Evolutionary conservation across 2,329 filamentous ascomycete species (phyloP).

Genomic region (Sporothrix luriei): DNA sequence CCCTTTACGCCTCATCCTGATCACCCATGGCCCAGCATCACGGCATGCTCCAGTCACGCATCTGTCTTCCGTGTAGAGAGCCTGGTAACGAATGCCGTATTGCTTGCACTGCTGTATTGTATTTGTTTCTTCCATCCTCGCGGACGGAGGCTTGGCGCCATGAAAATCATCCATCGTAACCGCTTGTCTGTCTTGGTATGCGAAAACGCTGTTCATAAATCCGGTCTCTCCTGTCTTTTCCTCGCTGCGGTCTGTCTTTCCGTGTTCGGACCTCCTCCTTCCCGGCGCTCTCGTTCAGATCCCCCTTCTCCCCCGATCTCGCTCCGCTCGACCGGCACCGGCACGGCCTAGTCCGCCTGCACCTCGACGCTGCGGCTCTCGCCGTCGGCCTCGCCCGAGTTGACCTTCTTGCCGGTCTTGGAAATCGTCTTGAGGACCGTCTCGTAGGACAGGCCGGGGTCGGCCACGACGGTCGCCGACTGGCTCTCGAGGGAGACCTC

Average conservation of each 20-base stretch:
- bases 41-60: neutral
- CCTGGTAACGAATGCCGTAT: neutral
- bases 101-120: conserved; percentile 1
- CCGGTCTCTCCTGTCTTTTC: neutral
- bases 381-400: conserved; percentile 72
- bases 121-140: neutral
- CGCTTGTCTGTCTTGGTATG: neutral
- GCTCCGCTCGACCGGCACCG: conserved; percentile 9
- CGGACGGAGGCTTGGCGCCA: neutral
- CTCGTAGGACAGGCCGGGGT: conserved; percentile 70
- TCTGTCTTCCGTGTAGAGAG: neutral
- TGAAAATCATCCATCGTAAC: conserved; percentile 3
- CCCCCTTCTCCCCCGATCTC: too few species aligned
- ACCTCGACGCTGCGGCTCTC: conserved; percentile 56
- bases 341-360: conserved; percentile 38
- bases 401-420: conserved; percentile 95
- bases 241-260: conserved; percentile 4
- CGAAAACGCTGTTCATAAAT: conserved; percentile 20
- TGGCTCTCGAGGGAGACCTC: conserved; percentile 86
- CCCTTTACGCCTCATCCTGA: too few species aligned
- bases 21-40: neutral
- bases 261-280: neutral
- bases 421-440: conserved; percentile 84
- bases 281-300: too few species aligned
- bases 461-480: conserved; percentile 74